A percentile compares a stretch with the other conserved stretches of the same genome.
Evolutionary conservation across 441 rosid species (phyloP).

Genomic region (Populus hybrid): DNA sequence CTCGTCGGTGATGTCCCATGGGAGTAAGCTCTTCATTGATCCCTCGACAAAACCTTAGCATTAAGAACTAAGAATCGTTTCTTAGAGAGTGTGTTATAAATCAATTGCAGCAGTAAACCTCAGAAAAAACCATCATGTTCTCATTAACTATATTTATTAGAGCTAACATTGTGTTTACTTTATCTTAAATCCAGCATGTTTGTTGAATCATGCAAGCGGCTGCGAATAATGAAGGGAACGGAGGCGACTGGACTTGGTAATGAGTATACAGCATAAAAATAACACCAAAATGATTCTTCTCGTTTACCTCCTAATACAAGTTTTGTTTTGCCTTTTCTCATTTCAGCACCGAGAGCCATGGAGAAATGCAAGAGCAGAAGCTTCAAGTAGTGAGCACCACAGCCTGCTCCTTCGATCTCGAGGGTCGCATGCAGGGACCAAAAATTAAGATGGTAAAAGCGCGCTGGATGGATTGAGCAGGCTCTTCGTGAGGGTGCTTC

Average conservation of each 20-base stretch:
- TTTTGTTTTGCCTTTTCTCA: not conserved
- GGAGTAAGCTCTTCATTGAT: conserved; percentile 44
- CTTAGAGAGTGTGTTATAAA: not conserved
- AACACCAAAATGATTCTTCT: not conserved
- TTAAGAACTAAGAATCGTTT: not conserved
- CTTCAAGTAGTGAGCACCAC: conserved; percentile 21
- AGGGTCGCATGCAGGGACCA: conserved; percentile 6
- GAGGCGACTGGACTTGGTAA: conserved; percentile 57
- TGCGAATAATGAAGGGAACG: conserved; percentile 56
- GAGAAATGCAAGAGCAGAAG: conserved; percentile 55
- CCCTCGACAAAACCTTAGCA: not conserved
- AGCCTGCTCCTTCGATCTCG: conserved; percentile 43
- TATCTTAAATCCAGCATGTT: conserved; percentile 43
- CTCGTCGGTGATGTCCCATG: conserved; percentile 95
- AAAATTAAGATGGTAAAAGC: not conserved
- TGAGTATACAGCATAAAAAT: too few relatives aligned
- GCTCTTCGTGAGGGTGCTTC: conserved; percentile 14
- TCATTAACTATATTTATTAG: too few relatives aligned
- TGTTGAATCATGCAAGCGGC: conserved; percentile 53
- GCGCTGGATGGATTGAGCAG: conserved; percentile 15
- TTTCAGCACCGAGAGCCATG: conserved; percentile 57
- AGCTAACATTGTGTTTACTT: not conserved
- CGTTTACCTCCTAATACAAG: not conserved
- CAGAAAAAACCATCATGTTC: not conserved
- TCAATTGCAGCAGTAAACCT: not conserved